Conservation (phyloP, 78 protist genomes). For the Dictyostelium brefeldianum region DNA sequence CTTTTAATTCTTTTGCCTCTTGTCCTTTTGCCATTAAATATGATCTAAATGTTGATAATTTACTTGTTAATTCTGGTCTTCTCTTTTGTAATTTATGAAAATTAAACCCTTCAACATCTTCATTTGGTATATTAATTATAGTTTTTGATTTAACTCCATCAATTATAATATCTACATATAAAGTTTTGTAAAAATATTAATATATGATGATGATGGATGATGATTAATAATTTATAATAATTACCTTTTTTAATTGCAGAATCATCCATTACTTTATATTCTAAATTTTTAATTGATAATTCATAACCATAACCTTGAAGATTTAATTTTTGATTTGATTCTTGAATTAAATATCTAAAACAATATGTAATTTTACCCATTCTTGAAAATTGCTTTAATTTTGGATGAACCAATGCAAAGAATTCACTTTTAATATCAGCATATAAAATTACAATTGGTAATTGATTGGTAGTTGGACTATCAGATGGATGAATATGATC, state of each 20-base stretch:
- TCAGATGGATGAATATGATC: constrained; percentile 35
- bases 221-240: neutral
- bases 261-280: constrained; percentile 89
- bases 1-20: constrained; percentile 42
- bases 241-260: constrained; percentile 60
- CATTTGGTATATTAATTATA: constrained; percentile 11
- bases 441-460: constrained; percentile 44
- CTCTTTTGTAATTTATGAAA: constrained; percentile 50
- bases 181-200: neutral
- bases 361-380: constrained; percentile 37
- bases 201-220: neutral
- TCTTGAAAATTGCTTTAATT: constrained; percentile 2
- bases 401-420: constrained; percentile 10
- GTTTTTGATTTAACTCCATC: constrained; percentile 23
- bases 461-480: neutral
- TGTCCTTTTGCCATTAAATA: constrained; percentile 53
- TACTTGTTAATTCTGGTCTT: constrained; percentile 39
- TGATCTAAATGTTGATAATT: constrained; percentile 59
- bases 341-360: neutral
- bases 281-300: constrained; percentile 87
- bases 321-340: constrained; percentile 25
- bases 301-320: constrained; percentile 90
- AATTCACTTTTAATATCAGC: constrained; percentile 7
- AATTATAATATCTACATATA: neutral
- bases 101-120: constrained; percentile 79